A percentile compares a stretch with the other conserved stretches of the same genome.
Conservation (phyloP, 345 rosid genomes). For the Gynandropsis gynandra region DNA sequence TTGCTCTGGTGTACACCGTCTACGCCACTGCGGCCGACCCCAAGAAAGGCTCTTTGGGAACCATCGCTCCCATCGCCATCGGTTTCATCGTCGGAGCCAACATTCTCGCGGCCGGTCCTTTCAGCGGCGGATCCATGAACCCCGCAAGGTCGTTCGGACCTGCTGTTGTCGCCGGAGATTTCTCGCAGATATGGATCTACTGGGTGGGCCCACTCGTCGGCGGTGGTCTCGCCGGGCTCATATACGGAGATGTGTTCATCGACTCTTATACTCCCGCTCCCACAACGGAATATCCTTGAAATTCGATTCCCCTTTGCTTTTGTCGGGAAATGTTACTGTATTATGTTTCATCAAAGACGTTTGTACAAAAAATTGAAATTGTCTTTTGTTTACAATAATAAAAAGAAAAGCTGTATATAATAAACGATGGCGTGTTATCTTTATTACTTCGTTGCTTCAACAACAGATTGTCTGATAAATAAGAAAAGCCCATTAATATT, state of each 20-base stretch:
- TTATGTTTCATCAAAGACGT: constrained; percentile 11
- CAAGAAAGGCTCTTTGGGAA: constrained; percentile 65
- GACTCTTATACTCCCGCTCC: constrained; percentile 42
- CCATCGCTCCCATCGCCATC: constrained; percentile 72
- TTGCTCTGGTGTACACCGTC: constrained; percentile 74
- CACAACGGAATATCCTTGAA: constrained; percentile 32
- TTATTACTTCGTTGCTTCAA: no score
- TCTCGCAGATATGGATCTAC: constrained; percentile 61
- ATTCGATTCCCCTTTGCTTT: constrained; percentile 7
- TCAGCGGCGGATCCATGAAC: constrained; percentile 93
- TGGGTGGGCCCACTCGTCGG: constrained; percentile 81
- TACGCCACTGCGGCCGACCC: constrained; percentile 89
- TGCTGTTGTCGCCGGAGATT: constrained; percentile 71
- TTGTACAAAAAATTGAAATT: not conserved
- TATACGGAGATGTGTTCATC: constrained; percentile 68
- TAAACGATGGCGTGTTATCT: no score
- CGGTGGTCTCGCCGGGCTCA: constrained; percentile 74
- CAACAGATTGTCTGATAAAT: no score
- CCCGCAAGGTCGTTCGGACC: constrained; percentile 93
- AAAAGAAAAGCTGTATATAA: not conserved
- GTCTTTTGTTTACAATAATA: constrained; percentile 16
- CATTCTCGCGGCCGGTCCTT: constrained; percentile 89
- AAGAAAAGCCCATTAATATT: no score
- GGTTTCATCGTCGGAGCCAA: constrained; percentile 93
- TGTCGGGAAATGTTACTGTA: not conserved